Base-by-base conservation (phyloP, 257 asterid genomes). In the Solanum paucissectum region DNA sequence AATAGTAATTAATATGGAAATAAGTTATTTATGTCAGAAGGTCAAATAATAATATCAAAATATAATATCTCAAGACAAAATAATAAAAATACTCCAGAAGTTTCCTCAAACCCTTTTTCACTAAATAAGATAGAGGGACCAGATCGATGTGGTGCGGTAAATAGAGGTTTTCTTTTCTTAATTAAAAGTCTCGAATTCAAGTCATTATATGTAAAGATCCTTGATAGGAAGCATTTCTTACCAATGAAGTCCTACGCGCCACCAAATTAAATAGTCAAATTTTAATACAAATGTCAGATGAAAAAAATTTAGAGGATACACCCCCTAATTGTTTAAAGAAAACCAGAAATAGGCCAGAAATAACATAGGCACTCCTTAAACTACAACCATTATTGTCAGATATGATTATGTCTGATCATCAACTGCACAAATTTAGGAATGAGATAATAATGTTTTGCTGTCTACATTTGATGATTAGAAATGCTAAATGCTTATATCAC, bases 401-500 rank as follows among this genome's bases (percentile, higher is more conserved):
- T 81, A 46, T 81, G 85, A 81, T 46, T 81, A 81, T 81, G 68
- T 81, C 85, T 46, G 85, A 27, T 23, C 68, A 44, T 23, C 85
- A 29, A 8, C 85, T 46, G 85, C 68, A 46, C 25, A 81, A 29
- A 79, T 81, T 81, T 27, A 37, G 84, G 84, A 27, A 79, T 14
- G 66, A 79, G 7, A 44, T 23, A 4, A 79, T 10, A 25, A 0
- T 1, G 7, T 14, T 3, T 16, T 16, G 25, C 32, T 44, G 66
- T 27, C 85, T 9, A 27, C 27, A 14, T 44, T 40, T 29, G 20
- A 79, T 29, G 66, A 5, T 16, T 81, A 46, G 18, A 46, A 42
- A 29, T 27, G 20, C 3, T 81, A 46, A 79, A 29, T 81, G 40
- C 5, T 81, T 9, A 27, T 20, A 46, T 46, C 33, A 81, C 27